These are phyloP conservation scores for Carex pumila DNA, from an alignment of 176 grass and related monocot species.

Conservation along the genomic window DNA sequence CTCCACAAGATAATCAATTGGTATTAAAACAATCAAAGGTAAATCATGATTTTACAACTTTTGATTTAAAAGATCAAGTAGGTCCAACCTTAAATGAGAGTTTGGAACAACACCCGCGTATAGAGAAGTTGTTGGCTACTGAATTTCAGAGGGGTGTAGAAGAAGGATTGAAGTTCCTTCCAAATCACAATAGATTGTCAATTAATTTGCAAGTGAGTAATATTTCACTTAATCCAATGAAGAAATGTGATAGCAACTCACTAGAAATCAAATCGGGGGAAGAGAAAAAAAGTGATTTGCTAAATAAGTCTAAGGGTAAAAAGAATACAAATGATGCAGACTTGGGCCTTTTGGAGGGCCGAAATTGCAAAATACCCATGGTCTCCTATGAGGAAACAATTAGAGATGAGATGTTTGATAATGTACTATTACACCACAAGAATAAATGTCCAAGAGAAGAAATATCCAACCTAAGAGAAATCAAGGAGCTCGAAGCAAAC, in stretches of 20 bases:
- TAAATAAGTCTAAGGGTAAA: not conserved
- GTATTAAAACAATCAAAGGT: not conserved
- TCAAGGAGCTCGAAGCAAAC: not conserved
- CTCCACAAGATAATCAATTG: not conserved
- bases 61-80: not conserved
- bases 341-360: constrained; percentile 22
- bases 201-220: not conserved
- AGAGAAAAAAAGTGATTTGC: not conserved
- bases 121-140: not conserved
- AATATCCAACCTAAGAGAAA: constrained; percentile 32
- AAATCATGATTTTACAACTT: not conserved
- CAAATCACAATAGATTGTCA: constrained; percentile 24
- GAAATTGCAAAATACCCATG: constrained; percentile 35
- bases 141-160: constrained; percentile 32
- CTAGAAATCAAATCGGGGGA: not conserved
- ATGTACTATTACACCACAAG: constrained; percentile 25
- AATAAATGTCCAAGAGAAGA: not conserved
- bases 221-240: not conserved
- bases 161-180: constrained; percentile 40
- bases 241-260: not conserved
- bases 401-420: constrained; percentile 45
- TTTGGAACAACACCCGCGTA: too few species aligned
- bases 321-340: constrained; percentile 13
- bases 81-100: too few species aligned
- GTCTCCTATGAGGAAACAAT: constrained; percentile 20